Percentiles rank a stretch among this genome's conserved stretches.
These are phyloP conservation scores for Drechslerella coelobrocha DNA, from an alignment of 2,329 filamentous ascomycete species.

Conservation along the genomic window DNA sequence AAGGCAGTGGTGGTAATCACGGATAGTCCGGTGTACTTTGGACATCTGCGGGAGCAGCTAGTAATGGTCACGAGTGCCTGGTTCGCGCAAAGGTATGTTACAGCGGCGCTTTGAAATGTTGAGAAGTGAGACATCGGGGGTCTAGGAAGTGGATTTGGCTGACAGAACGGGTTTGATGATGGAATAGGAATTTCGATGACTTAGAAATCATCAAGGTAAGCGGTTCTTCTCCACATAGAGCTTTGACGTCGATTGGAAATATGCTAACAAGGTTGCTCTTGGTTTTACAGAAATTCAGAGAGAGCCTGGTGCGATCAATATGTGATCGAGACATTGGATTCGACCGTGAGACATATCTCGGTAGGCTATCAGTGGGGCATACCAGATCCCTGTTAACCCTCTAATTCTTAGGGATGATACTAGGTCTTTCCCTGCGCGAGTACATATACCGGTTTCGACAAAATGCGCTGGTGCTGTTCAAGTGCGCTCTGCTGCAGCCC, in stretches of 20 bases:
- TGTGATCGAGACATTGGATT: conserved; percentile 46
- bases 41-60: conserved; percentile 85
- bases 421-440: conserved; percentile 78
- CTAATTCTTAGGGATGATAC: conserved; percentile 52
- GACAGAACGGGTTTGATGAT: conserved; percentile 1
- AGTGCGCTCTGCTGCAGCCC: conserved; percentile 89
- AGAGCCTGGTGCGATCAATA: conserved; percentile 49
- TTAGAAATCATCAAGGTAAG: conserved; percentile 78
- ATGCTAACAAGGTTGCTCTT: conserved; percentile 55
- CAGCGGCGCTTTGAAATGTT: background rate
- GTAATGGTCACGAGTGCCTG: conserved; percentile 91
- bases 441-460: conserved; percentile 92
- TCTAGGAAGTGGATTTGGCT: conserved; percentile 19
- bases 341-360: conserved; percentile 82
- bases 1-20: conserved; percentile 97
- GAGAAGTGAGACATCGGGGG: conserved; percentile 12
- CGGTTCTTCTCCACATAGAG: conserved; percentile 34
- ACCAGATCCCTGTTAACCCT: conserved; percentile 21
- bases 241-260: background rate
- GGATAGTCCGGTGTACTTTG: conserved; percentile 81
- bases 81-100: conserved; percentile 80
- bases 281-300: conserved; percentile 42
- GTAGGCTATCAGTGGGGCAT: conserved; percentile 61
- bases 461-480: conserved; percentile 91
- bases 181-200: conserved; percentile 78